phyloP scores from a whole-genome alignment of 352 stramenopile genomes.

The Globisporangium megalacanthum region DNA sequence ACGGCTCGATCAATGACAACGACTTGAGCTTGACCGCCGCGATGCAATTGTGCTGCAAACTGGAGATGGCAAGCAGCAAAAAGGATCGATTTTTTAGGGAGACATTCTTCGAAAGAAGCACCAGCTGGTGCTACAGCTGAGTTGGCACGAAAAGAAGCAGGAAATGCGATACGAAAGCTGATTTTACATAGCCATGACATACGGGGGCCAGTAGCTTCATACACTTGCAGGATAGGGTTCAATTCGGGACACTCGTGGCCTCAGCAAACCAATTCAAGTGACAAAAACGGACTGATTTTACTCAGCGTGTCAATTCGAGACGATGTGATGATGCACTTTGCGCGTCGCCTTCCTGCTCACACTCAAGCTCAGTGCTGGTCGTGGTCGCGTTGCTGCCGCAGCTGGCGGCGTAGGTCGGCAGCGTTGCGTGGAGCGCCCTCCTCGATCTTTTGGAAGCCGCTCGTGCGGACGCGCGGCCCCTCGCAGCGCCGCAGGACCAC shows the following conservation, averaged over 20 bases:
- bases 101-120: too few relatives aligned
- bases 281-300: neutral
- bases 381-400: conserved; percentile 10
- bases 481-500: conserved; percentile 50
- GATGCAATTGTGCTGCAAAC: conserved; percentile 11
- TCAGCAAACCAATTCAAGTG: conserved; percentile 1
- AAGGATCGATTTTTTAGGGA: too few relatives aligned
- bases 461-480: conserved; percentile 57
- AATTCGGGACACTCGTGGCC: conserved; percentile 8
- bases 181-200: too few relatives aligned
- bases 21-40: neutral
- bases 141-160: neutral
- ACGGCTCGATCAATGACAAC: too few relatives aligned
- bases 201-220: too few relatives aligned
- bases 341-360: neutral
- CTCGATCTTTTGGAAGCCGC: conserved; percentile 78
- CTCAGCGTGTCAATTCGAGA: too few relatives aligned
- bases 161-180: too few relatives aligned
- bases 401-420: conserved; percentile 22
- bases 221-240: neutral
- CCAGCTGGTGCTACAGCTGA: too few relatives aligned
- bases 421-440: conserved; percentile 39
- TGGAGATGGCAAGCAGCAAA: too few relatives aligned
- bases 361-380: conserved; percentile 1
- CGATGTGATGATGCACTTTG: neutral